Base-by-base conservation (phyloP, 2,329 filamentous ascomycete species). In the Cyanodermella asteris region DNA sequence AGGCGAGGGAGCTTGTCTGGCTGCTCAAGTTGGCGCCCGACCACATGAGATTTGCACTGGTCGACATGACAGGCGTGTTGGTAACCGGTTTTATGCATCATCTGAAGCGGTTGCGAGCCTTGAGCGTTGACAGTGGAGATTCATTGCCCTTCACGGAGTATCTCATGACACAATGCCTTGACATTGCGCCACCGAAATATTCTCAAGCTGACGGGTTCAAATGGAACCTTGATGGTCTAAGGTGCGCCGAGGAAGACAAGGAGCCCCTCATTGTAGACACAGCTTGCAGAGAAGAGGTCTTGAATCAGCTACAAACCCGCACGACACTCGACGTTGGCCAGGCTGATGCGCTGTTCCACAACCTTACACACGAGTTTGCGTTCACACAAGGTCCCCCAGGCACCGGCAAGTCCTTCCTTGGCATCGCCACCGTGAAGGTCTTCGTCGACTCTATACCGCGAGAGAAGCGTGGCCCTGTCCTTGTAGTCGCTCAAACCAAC, bases 401-500 rank as follows among this genome's bases (percentile, higher is more conserved):
- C 6, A 42, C 40, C 3, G 40, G 40, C 1, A 41, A 41, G 29
- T 36, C 33, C 6, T 35, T 29, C 19, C 31, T 39, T 7, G 37
- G 36, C 6, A 31, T 36, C 13, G 26, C 35, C 9, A 23, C 39
- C 6, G 27, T 31, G 7, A 38, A 34, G 20, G 34, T 37, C 4
- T 31, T 46, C 16, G 28, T 46, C 5, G 34, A 29, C 2, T 40
- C 39, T 3, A 31, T 36, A n/a, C 15, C 18, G 5, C 23, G 24
- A 13, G 14, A 10, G 5, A 22, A 31, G 1, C 25, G n/a, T 13
- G 41, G 36, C 20, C 43, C 43, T 5, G 38, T 46, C n/a, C 28
- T 45, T 7, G 31, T 38, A 5, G 41, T 42, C 4, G 44, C 40
- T 25, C 31, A 39, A 25, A 44, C 42, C 7, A 46, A 45, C 24